Conservation (phyloP, 2,329 filamentous ascomycete genomes). For the Botryotinia globosa region DNA sequence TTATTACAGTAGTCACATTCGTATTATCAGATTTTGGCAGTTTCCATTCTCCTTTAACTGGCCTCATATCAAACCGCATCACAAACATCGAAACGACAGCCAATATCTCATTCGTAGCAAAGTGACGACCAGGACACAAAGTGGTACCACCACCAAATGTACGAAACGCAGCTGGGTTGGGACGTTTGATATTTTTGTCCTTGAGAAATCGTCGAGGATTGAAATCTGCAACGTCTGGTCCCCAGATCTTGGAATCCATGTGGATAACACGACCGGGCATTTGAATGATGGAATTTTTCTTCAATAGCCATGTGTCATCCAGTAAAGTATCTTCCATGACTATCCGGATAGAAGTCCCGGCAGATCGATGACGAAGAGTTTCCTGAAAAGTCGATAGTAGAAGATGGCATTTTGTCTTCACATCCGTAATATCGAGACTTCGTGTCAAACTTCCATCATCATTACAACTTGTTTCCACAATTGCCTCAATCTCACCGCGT, state of each 20-base stretch:
- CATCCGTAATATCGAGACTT: slow-evolving; percentile 8
- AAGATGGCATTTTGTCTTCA: slow-evolving; percentile 38
- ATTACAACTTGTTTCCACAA: neutral
- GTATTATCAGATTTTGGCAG: neutral
- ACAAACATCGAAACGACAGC: slow-evolving; percentile 38
- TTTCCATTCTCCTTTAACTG: neutral
- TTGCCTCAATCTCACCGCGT: slow-evolving; percentile 27
- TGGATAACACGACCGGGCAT: slow-evolving; percentile 33
- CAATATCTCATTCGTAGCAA: slow-evolving; percentile 40
- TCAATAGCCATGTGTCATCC: slow-evolving; percentile 38
- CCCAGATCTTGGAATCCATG: slow-evolving; percentile 38
- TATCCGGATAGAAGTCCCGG: slow-evolving; percentile 40
- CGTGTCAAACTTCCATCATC: neutral
- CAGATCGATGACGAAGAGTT: slow-evolving; percentile 40
- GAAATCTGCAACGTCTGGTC: slow-evolving; percentile 36
- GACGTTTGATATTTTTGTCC: slow-evolving; percentile 21
- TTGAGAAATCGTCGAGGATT: slow-evolving; percentile 38
- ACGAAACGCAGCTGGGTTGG: slow-evolving; percentile 36
- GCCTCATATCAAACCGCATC: slow-evolving; percentile 36
- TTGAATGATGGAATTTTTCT: slow-evolving; percentile 42
- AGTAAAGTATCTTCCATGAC: slow-evolving; percentile 41
- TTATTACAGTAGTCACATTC: slow-evolving; percentile 6
- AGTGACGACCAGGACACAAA: slow-evolving; percentile 41
- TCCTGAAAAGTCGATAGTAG: slow-evolving; percentile 45
- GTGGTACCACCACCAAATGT: slow-evolving; percentile 39